Evolutionary conservation across 2,329 filamentous ascomycete species (phyloP), one percentile per base, ranked within the genome.

Genomic region (Leptoxyphium fumago): DNA sequence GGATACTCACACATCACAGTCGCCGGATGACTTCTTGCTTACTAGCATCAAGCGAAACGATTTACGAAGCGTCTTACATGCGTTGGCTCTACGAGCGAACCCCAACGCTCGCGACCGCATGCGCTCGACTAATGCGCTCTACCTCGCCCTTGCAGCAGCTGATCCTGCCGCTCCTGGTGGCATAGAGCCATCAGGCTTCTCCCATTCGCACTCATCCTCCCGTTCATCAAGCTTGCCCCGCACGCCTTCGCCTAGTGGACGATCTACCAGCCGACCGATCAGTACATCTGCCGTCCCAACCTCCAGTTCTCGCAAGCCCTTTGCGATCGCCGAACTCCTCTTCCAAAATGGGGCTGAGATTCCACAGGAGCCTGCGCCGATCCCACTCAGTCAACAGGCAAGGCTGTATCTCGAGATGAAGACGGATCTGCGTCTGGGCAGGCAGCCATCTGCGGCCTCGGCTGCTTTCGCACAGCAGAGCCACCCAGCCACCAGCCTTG

Each of bases 1-100:
- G 54, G 79, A 82, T 0, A 80, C 86, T 21, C 49, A 30, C 47
- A 49, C 39, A 82, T 81, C 0, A 66, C 87, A 38, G 88, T 85
- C 81, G 0, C 70, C 89, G 1, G 87, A 96, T 48, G 91, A 98
- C 55, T 88, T 84, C 0, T 73, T 98, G 5, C 69, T 98, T 34
- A 87, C 88, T 5, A 88, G 84, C 9, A 88, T 96, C 61, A 98
- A 96, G 71, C 86, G 81, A 64, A 95, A 95, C 61, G 88, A 98
- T 59, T 85, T 98, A 44, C 84, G 91, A 57, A 84, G 87, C 50
- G 87, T 95, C 18, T 75, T 98, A 21, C 93, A 95, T 56, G 89
- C 84, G 2, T 72, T 98, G 40, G 86, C 91, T 1, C 72, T 95
- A 29, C 76, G 76, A 48, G 91, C 85, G 11, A 94, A 88, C 56